Evolutionary conservation across 192 early-diverging fungal species (phyloP), one percentile per base, ranked within the genome.

Genomic region (Linnemannia schmuckeri): DNA sequence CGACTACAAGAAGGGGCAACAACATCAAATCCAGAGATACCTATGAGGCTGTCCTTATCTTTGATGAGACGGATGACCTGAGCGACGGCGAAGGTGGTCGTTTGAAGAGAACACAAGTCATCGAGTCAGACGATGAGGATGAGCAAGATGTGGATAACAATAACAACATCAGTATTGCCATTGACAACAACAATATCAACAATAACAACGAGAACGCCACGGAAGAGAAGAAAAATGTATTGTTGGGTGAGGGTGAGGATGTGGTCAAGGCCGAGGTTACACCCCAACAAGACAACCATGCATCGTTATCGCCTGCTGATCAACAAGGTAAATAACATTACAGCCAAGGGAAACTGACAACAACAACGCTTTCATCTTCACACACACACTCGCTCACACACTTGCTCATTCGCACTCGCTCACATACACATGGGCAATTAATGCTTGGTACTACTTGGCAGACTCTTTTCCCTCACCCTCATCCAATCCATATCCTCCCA

Each of bases 11-110:
- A 12, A 40, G 40, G 54, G 40, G 70, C 17, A 57, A 47, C 41
- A 37, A 20, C 68, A 1, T 27, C 69, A 70, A 76, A 44, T 20
- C 55, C 41, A 74, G 44, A 57, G 72, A 81, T 24, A 75, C 80
- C 18, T 78, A 38, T 18, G 85, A 87, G 30, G 76, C 84, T 12
- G 49, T 81, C 38, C 20, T 81, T 41, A 77, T 86, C 63, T 86
- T 86, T 81, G 84, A 86, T 27, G 84, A 86, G 52, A 76, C 12
- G 13, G 75, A 86, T 55, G 84, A 86, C 37, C 33, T 81, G 69
- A 86, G 79, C 24, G 84, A 87, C 47, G 79, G 72, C 40, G 76
- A 87, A 46, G 61, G 68, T 47, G 79, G 68, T 57, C 71, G 72
- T 27, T 74, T 61, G 66, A 78, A 49, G 69, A 24, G 38, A 40